These are phyloP conservation scores for Vitis rupestris DNA, from an alignment of 164 flowering plant genomes.

Conservation along the genomic window DNA sequence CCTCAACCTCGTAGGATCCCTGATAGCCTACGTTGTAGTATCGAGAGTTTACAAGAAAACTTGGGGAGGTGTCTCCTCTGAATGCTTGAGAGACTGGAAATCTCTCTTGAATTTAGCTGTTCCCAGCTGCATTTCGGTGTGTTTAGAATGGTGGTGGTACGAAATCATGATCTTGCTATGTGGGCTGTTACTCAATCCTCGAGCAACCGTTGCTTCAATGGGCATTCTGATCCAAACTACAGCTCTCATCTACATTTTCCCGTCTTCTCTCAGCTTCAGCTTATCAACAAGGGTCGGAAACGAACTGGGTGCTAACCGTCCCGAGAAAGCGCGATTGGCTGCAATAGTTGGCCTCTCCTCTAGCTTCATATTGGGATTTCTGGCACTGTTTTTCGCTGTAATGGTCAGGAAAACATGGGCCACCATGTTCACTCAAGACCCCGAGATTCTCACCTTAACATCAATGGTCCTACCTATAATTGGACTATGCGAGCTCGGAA, in stretches of 20 bases:
- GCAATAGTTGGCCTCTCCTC: slow-evolving; percentile 42
- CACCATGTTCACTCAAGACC: slow-evolving; percentile 52
- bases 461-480: slow-evolving; percentile 66
- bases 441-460: slow-evolving; percentile 53
- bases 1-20: slow-evolving; percentile 47
- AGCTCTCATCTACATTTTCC: slow-evolving; percentile 73
- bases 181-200: slow-evolving; percentile 60
- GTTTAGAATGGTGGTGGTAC: slow-evolving; percentile 94
- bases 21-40: slow-evolving; percentile 39
- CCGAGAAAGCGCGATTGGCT: slow-evolving; percentile 43
- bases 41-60: slow-evolving; percentile 52
- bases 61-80: slow-evolving; percentile 49
- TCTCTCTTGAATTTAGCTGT: slow-evolving; percentile 52
- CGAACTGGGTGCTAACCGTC: slow-evolving; percentile 64
- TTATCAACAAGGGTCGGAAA: slow-evolving; percentile 77
- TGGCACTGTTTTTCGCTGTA: slow-evolving; percentile 47
- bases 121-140: slow-evolving; percentile 79
- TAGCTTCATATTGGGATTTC: slow-evolving; percentile 49
- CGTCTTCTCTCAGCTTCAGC: slow-evolving; percentile 68
- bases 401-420: slow-evolving; percentile 65
- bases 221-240: slow-evolving; percentile 82
- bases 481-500: slow-evolving; percentile 84
- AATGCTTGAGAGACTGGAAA: slow-evolving; percentile 50
- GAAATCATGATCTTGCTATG: slow-evolving; percentile 78
- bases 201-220: slow-evolving; percentile 79